phyloP scores from a whole-genome alignment of 1,284 basidiomycete species.

The Neolentinus lepideus region DNA sequence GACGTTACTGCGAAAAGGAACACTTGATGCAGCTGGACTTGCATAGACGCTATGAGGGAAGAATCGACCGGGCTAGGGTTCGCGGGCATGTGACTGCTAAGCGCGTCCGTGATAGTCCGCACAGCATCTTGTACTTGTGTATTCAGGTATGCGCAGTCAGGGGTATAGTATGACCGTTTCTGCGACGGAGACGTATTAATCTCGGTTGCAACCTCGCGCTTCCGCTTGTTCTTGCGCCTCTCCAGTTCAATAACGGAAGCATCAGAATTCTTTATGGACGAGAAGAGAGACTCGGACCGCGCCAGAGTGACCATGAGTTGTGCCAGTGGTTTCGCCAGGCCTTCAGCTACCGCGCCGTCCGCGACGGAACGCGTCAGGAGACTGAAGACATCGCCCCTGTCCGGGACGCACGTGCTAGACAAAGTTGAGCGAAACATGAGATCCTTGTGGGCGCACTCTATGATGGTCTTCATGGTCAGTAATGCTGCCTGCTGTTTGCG shows the following conservation, averaged over 20 bases:
- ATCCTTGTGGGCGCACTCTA: conserved; percentile 49
- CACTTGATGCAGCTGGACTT: conserved; percentile 61
- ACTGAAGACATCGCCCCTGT: conserved; percentile 44
- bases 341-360: conserved; percentile 41
- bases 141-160: conserved; percentile 31
- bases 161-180: conserved; percentile 34
- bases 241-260: conserved; percentile 49
- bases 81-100: conserved; percentile 26
- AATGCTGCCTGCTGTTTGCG: conserved; percentile 50
- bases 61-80: conserved; percentile 37
- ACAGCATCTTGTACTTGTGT: conserved; percentile 50
- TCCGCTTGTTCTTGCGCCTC: conserved; percentile 61
- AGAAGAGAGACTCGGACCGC: conserved; percentile 55
- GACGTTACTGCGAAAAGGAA: conserved; percentile 71
- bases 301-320: conserved; percentile 54
- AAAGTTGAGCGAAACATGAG: conserved; percentile 45
- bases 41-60: conserved; percentile 53
- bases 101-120: conserved; percentile 39
- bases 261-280: conserved; percentile 52
- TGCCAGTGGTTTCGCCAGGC: conserved; percentile 46
- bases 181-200: conserved; percentile 19
- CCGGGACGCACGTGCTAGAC: conserved; percentile 38
- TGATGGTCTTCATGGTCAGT: conserved; percentile 52
- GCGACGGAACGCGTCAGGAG: conserved; percentile 41
- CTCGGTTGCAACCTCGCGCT: conserved; percentile 51